Evolutionary conservation across 306 rosid genomes (phyloP), one percentile per base, ranked within the genome.

Genomic region (Pyrus bretschneideri): DNA sequence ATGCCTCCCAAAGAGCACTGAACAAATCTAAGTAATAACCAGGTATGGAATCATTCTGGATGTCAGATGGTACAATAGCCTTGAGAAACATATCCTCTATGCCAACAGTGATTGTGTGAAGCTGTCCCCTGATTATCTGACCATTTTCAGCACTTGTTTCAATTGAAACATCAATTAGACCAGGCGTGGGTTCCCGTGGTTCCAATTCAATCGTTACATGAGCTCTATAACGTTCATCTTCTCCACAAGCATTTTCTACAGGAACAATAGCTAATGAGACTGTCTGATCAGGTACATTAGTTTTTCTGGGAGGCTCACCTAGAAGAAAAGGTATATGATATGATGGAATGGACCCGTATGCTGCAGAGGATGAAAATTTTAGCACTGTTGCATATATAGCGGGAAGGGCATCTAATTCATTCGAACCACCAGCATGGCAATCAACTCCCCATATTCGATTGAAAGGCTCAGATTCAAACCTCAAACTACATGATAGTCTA

Each of bases 41-140:
- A 61, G 91, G 89, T 54, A 69, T 79, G 30, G 81, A 85, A 40
- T 80, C 88, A 80, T 78, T 82, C 12, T 81, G 79, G 75, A 90
- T 68, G 75, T 79, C 93, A 15, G 85, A 71, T 25, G 98, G 97
- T 45, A 88, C 86, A 80, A 83, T 82, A 49, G 97, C 90, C 85
- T 80, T 86, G 49, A 90, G 93, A 92, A 95, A 95, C 97, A 95
- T 87, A 89, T 95, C 97, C 82, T 95, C 98, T 71, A 92, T 93
- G 78, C 97, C 98, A 59, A 89, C 84, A 22, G 88, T 79, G 78
- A 95, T 83, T 81, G 96, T 86, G 76, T 87, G 90, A 84, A 95
- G 95, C 85, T 82, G 97, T 63, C 96, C 97, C 81, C 86, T 85
- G 81, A 95, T 82, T 49, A 90, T 89, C 85, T 86, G 91, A 66